Conservation (phyloP, 2,329 filamentous ascomycete genomes). For the Calonectria montana region DNA sequence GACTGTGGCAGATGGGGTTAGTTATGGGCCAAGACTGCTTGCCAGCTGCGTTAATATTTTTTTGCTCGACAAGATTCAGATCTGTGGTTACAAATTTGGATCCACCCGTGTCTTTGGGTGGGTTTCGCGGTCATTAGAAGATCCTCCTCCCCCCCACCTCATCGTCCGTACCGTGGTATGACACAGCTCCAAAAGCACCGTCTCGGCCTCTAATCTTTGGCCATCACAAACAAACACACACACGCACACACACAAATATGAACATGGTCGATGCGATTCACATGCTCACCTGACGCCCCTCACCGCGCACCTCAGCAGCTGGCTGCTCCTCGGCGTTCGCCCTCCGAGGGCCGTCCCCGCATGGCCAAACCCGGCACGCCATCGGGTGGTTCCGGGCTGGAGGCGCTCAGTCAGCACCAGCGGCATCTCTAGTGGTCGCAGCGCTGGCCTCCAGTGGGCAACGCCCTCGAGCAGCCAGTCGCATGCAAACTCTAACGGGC, state of each 20-base stretch:
- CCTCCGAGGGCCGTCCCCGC: constrained; percentile 1
- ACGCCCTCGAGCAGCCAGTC: neutral
- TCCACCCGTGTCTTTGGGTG: neutral
- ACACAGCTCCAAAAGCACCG: neutral
- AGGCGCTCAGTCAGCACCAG: constrained; percentile 6
- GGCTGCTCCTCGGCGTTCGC: neutral
- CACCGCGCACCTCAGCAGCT: constrained; percentile 1
- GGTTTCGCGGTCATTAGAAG: neutral
- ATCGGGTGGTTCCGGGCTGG: constrained; percentile 24
- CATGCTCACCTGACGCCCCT: neutral
- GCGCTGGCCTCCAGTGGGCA: constrained; percentile 18
- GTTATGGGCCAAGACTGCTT: too few relatives aligned
- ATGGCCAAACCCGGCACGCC: constrained; percentile 15
- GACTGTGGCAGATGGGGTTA: too few relatives aligned
- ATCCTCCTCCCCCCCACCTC: neutral
- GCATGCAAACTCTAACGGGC: constrained; percentile 2
- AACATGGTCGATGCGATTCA: neutral
- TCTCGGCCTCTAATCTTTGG: neutral
- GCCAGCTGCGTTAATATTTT: too few relatives aligned
- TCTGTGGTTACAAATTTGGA: neutral
- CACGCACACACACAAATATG: too few relatives aligned
- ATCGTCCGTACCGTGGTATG: neutral
- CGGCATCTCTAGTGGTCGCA: constrained; percentile 5
- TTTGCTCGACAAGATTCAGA: too few relatives aligned
- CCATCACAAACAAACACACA: constrained; percentile 1